Conservation (phyloP, 495 filamentous ascomycete species). For the Daldinia caldariorum region DNA sequence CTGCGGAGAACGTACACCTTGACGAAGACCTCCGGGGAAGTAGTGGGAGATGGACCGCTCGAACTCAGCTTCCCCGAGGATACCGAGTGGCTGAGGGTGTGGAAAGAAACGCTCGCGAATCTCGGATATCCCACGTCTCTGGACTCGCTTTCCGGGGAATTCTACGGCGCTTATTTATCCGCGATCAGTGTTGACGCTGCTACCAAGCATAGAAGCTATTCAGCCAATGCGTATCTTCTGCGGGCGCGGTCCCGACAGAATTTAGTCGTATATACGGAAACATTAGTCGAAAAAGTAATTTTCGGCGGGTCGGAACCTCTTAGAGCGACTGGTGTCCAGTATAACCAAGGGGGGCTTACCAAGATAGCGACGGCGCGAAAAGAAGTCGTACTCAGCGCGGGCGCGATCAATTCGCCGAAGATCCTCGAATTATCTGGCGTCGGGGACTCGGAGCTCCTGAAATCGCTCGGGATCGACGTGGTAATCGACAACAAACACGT, state of each 20-base stretch:
- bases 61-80: conserved; percentile 25
- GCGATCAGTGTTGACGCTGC: background rate
- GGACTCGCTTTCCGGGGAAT: background rate
- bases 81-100: conserved; percentile 31
- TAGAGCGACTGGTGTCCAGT: background rate
- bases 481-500: background rate
- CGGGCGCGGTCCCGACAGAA: background rate
- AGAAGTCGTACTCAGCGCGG: background rate
- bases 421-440: background rate
- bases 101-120: conserved; percentile 36
- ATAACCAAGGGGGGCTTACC: background rate
- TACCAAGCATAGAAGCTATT: conserved; percentile 11
- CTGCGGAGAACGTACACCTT: background rate
- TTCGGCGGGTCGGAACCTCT: background rate
- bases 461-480: background rate
- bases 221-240: conserved; percentile 5
- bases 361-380: background rate
- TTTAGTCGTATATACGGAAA: background rate
- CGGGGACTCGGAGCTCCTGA: background rate
- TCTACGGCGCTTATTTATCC: background rate
- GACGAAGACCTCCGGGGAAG: background rate
- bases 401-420: background rate
- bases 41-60: conserved; percentile 32
- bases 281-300: background rate
- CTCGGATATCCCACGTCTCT: conserved; percentile 1